Evolutionary conservation across 352 stramenopile species (phyloP).

Genomic region (Globisporangium carolinianum): DNA sequence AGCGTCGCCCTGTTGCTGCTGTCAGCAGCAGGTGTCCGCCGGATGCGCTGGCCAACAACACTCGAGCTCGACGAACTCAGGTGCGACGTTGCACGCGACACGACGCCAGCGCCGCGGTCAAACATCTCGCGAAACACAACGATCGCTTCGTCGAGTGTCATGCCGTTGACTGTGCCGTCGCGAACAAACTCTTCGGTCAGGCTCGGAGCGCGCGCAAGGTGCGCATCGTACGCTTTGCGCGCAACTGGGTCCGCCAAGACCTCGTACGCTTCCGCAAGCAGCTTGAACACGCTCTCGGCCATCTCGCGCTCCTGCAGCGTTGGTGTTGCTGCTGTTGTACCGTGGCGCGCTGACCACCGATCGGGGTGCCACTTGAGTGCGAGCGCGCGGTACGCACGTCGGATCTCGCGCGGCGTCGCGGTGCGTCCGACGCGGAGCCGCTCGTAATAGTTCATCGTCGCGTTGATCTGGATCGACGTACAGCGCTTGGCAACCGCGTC

Average conservation of each 20-base stretch:
- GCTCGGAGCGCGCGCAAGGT: constrained; percentile 38
- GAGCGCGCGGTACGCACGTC: constrained; percentile 62
- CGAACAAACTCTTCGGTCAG: constrained; percentile 72
- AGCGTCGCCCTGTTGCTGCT: constrained; percentile 3
- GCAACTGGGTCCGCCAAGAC: constrained; percentile 60
- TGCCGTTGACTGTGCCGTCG: constrained; percentile 71
- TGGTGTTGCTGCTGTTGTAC: constrained; percentile 3
- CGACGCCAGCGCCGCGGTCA: constrained; percentile 44
- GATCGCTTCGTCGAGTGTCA: constrained; percentile 82
- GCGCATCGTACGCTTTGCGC: constrained; percentile 55
- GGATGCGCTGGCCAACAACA: constrained; percentile 49
- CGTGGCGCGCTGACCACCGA: constrained; percentile 41
- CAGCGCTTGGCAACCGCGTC: constrained; percentile 60
- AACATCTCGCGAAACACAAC: constrained; percentile 71
- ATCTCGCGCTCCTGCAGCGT: constrained; percentile 57
- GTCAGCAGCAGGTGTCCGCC: constrained; percentile 14
- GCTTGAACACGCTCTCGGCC: constrained; percentile 76
- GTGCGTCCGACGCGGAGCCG: constrained; percentile 60
- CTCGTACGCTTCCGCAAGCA: constrained; percentile 81
- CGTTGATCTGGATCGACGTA: constrained; percentile 75
- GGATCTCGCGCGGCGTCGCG: constrained; percentile 60
- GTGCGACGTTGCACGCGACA: constrained; percentile 52
- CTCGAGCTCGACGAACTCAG: constrained; percentile 70
- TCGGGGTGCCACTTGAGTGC: constrained; percentile 87
- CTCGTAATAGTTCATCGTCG: constrained; percentile 82